Conservation (phyloP, 768 basidiomycete species). For the Suillus subaureus region DNA sequence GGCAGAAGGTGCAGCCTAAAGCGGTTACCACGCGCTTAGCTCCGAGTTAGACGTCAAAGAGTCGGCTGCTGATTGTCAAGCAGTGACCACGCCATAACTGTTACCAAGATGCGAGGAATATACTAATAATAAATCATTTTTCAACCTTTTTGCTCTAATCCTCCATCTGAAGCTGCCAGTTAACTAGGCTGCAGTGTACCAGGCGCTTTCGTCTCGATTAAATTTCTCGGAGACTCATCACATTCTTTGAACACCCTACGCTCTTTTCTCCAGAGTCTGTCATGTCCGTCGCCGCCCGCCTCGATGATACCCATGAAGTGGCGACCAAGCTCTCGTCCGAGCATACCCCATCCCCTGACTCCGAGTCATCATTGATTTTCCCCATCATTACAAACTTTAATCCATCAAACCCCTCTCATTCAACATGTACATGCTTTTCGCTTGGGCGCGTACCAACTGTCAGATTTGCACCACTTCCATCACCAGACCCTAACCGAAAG, state of each 20-base stretch:
- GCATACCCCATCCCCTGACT: constrained; percentile 15
- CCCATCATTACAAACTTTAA: constrained; percentile 17
- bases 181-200: not conserved
- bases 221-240: not conserved
- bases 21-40: not conserved
- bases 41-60: not conserved
- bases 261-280: not conserved
- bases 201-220: not conserved
- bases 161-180: not conserved
- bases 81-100: not conserved
- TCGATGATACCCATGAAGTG: constrained; percentile 21
- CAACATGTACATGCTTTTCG: constrained; percentile 18
- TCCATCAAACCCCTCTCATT: constrained; percentile 14
- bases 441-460: constrained; percentile 36
- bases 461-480: constrained; percentile 62
- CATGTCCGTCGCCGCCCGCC: constrained; percentile 9
- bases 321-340: constrained; percentile 16
- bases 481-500: constrained; percentile 50
- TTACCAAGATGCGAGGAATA: not conserved
- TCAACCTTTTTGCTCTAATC: not conserved
- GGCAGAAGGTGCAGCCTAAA: not conserved
- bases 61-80: not conserved
- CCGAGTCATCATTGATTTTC: constrained; percentile 16
- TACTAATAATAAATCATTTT: not conserved
- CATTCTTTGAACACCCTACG: not conserved